Percentiles rank a stretch among this genome's conserved stretches.
Evolutionary conservation across 768 basidiomycete genomes (phyloP).

Genomic region (Chalciporus piperatus): DNA sequence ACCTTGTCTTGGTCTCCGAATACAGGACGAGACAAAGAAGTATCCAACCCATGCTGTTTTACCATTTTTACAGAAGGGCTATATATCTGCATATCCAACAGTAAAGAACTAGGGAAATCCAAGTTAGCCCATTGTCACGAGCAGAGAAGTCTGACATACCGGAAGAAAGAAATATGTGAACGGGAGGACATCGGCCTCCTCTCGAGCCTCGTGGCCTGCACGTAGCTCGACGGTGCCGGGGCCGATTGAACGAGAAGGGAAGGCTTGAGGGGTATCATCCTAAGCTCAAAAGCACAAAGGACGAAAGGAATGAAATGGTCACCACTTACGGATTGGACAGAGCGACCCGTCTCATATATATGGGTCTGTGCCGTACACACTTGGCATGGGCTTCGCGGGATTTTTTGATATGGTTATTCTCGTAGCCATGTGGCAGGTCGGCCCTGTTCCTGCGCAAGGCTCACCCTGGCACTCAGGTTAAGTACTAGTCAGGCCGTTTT

Average conservation of each 20-base stretch:
- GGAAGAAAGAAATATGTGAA: conserved; percentile 49
- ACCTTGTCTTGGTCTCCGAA: conserved; percentile 62
- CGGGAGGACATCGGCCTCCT: conserved; percentile 22
- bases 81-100: conserved; percentile 59
- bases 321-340: neutral
- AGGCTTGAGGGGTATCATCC: conserved; percentile 21
- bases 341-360: conserved; percentile 10
- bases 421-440: conserved; percentile 11
- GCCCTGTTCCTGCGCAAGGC: too few species aligned
- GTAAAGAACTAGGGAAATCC: conserved; percentile 40
- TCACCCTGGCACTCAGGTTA: too few species aligned
- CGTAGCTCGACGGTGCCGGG: conserved; percentile 32
- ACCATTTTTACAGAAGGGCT: conserved; percentile 60
- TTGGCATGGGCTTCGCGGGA: neutral
- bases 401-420: conserved; percentile 2
- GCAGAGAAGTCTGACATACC: conserved; percentile 32
- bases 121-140: conserved; percentile 3
- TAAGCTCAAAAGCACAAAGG: neutral
- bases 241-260: conserved; percentile 14
- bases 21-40: conserved; percentile 40
- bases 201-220: conserved; percentile 26
- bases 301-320: neutral
- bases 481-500: too few species aligned
- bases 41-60: conserved; percentile 24
- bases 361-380: conserved; percentile 24